These are phyloP conservation scores for Purpureocillium lavendulum DNA, from an alignment of 2,329 filamentous ascomycete species.

Conservation along the genomic window DNA sequence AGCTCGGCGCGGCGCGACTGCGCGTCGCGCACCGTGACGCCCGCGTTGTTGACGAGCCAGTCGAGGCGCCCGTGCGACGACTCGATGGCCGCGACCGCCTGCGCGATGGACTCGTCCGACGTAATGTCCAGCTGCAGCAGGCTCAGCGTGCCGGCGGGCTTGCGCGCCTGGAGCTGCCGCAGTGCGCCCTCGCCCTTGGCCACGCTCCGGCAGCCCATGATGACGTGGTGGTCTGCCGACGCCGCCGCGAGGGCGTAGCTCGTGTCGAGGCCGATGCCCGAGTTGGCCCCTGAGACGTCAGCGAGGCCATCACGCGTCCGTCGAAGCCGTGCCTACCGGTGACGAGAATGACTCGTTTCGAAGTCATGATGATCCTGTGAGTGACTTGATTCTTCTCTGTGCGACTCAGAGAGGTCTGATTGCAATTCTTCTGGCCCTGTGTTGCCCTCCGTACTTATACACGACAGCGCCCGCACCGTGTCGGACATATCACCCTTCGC, in stretches of 20 bases:
- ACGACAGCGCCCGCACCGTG: too few relatives aligned
- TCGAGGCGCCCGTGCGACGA: constrained; percentile 41
- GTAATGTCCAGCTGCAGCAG: constrained; percentile 49
- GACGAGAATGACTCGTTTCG: constrained; percentile 9
- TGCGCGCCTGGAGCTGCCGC: constrained; percentile 21
- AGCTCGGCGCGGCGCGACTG: constrained; percentile 12
- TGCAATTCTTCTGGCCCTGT: too few relatives aligned
- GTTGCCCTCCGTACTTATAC: too few relatives aligned
- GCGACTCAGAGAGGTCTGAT: too few relatives aligned
- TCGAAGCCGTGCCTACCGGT: constrained; percentile 14
- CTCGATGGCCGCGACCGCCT: constrained; percentile 42
- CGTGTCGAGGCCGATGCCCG: constrained; percentile 37
- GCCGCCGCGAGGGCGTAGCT: constrained; percentile 21
- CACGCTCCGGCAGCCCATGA: constrained; percentile 24
- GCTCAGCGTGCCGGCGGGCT: constrained; percentile 48
- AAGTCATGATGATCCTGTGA: neutral
- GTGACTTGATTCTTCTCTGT: too few relatives aligned
- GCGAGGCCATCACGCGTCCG: neutral
- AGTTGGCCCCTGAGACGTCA: constrained; percentile 26
- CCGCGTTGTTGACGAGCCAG: constrained; percentile 52
- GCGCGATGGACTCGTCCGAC: constrained; percentile 46
- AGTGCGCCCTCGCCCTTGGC: constrained; percentile 28
- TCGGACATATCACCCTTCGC: too few relatives aligned
- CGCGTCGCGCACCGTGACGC: constrained; percentile 42
- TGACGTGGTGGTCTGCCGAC: constrained; percentile 27